Percentiles rank a stretch among this genome's conserved stretches.
Evolutionary conservation across 2,329 filamentous ascomycete genomes (phyloP).

Genomic region (Plectosphaerella sp.): DNA sequence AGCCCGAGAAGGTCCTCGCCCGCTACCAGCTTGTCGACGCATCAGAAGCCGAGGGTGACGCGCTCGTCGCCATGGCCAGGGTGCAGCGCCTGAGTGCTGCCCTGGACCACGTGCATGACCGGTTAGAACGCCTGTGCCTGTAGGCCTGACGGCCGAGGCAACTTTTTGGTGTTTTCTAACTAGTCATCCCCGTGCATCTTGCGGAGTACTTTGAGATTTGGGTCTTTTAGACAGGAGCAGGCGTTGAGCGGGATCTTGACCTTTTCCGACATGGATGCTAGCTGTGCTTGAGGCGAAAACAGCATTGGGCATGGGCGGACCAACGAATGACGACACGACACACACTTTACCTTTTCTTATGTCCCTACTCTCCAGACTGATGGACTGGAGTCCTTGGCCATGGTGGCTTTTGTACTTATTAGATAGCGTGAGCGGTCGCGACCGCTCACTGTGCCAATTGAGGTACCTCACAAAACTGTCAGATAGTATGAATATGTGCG

Average conservation of each 20-base stretch:
- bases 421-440: background rate
- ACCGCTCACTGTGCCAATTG: no score
- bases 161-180: background rate
- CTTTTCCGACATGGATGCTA: background rate
- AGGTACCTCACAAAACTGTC: no score
- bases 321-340: background rate
- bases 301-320: background rate
- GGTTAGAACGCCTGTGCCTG: constrained; percentile 27
- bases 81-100: constrained; percentile 44
- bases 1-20: constrained; percentile 59
- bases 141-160: background rate
- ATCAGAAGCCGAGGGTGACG: constrained; percentile 41
- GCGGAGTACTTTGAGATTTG: background rate
- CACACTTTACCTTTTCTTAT: background rate
- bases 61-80: constrained; percentile 40
- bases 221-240: background rate
- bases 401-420: background rate
- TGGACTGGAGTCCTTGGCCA: background rate
- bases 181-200: background rate
- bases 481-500: no score
- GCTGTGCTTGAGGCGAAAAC: background rate
- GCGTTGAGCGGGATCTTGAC: background rate
- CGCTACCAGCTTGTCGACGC: constrained; percentile 62
- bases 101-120: constrained; percentile 27
- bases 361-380: background rate